These are phyloP conservation scores for Paramecium sonneborni DNA, from an alignment of 73 alveolate genomes.

Conservation along the genomic window DNA sequence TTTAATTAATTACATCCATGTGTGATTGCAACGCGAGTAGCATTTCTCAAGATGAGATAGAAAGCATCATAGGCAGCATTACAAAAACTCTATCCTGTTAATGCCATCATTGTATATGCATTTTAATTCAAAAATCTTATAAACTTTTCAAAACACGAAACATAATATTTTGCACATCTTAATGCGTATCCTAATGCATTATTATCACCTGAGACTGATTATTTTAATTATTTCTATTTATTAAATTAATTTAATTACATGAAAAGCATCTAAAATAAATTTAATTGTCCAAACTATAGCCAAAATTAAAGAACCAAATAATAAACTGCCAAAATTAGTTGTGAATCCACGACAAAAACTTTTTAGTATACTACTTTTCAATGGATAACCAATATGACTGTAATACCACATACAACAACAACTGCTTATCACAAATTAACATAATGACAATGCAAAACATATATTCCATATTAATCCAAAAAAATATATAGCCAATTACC, in stretches of 20 bases:
- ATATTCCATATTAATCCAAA: conserved; percentile 66
- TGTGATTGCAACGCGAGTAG: conserved; percentile 84
- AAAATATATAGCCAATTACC: background rate
- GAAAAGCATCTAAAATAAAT: conserved; percentile 80
- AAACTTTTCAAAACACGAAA: conserved; percentile 84
- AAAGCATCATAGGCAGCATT: conserved; percentile 93
- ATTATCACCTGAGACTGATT: conserved; percentile 68
- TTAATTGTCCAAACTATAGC: conserved; percentile 90
- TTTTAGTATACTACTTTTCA: conserved; percentile 72
- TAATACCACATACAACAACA: conserved; percentile 94
- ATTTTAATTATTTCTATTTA: conserved; percentile 65
- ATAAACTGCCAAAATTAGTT: conserved; percentile 81
- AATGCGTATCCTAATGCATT: conserved; percentile 78
- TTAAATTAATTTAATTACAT: conserved; percentile 66
- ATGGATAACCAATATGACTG: conserved; percentile 86
- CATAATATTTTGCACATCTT: conserved; percentile 83
- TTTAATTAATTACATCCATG: conserved; percentile 29
- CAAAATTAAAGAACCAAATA: conserved; percentile 90
- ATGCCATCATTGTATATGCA: conserved; percentile 95
- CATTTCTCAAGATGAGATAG: conserved; percentile 86
- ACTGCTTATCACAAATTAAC: conserved; percentile 89
- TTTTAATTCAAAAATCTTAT: conserved; percentile 91
- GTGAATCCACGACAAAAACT: conserved; percentile 87
- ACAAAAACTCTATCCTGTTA: conserved; percentile 91
- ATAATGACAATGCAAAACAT: conserved; percentile 73